Conservation (phyloP, 164 flowering plant genomes). For the Kingdonia uniflora region DNA sequence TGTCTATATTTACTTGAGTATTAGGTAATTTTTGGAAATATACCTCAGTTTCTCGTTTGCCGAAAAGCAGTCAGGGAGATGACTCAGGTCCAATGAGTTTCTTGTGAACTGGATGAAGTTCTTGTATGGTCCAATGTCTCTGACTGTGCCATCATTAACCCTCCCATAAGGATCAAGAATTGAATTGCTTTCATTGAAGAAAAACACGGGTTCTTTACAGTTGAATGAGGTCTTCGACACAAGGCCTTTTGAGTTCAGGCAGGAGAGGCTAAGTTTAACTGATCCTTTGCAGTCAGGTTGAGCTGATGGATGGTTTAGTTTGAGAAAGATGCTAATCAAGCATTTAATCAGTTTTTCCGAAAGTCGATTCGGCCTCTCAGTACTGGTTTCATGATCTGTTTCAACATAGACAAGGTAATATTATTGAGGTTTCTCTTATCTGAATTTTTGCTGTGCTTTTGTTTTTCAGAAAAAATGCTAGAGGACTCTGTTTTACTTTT, state of each 20-base stretch:
- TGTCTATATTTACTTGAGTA: no score
- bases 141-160: constrained; percentile 27
- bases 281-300: constrained; percentile 29
- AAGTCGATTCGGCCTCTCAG: constrained; percentile 46
- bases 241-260: constrained; percentile 52
- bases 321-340: constrained; percentile 56
- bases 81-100: constrained; percentile 36
- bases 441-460: no score
- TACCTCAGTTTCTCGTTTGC: constrained; percentile 51
- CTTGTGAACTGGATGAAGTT: constrained; percentile 51
- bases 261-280: constrained; percentile 39
- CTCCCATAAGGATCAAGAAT: constrained; percentile 51
- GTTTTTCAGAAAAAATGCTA: no score
- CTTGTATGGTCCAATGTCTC: constrained; percentile 60
- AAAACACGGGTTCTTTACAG: constrained; percentile 31
- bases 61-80: constrained; percentile 29
- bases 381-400: constrained; percentile 11
- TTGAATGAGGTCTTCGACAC: constrained; percentile 37
- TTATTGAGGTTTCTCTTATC: no score
- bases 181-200: constrained; percentile 17
- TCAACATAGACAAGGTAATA: no score
- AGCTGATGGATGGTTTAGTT: constrained; percentile 30
- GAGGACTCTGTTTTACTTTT: not conserved
- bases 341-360: constrained; percentile 71
- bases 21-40: not conserved